Evolutionary conservation across 192 early-diverging fungal genomes (phyloP).

Genomic region (Backusella tarrabulga): DNA sequence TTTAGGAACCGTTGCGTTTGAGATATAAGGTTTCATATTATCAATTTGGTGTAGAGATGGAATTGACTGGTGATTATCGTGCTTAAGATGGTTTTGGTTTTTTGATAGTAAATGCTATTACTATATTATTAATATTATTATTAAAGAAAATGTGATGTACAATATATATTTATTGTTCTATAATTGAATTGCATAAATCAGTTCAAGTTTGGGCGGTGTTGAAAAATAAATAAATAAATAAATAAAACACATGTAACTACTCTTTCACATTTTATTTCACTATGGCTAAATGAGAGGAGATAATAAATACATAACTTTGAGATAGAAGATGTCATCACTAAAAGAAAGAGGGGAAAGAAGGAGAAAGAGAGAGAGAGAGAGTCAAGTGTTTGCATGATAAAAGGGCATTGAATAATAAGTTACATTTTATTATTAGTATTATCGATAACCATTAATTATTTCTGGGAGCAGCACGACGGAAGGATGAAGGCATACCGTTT

Average conservation of each 20-base stretch:
- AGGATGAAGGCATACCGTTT: background rate
- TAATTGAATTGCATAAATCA: no score
- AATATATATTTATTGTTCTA: background rate
- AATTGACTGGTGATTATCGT: constrained; percentile 33
- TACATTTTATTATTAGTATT: background rate
- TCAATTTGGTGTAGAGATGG: constrained; percentile 43
- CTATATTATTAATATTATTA: background rate
- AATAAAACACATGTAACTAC: no score
- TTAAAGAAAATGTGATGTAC: background rate
- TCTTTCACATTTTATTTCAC: no score
- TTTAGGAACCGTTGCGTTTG: constrained; percentile 26
- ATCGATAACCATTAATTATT: background rate
- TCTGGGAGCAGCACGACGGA: background rate
- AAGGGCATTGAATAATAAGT: background rate
- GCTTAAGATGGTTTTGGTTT: background rate
- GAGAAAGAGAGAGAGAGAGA: background rate
- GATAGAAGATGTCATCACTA: no score
- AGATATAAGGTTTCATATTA: constrained; percentile 47
- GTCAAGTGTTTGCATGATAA: background rate
- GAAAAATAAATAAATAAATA: no score
- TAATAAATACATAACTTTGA: no score
- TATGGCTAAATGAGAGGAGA: no score
- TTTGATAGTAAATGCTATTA: background rate
- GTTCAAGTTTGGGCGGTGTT: no score
- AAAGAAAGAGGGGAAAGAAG: no score